Evolutionary conservation across 2,329 filamentous ascomycete species (phyloP).

Genomic region (Cytospora mali): DNA sequence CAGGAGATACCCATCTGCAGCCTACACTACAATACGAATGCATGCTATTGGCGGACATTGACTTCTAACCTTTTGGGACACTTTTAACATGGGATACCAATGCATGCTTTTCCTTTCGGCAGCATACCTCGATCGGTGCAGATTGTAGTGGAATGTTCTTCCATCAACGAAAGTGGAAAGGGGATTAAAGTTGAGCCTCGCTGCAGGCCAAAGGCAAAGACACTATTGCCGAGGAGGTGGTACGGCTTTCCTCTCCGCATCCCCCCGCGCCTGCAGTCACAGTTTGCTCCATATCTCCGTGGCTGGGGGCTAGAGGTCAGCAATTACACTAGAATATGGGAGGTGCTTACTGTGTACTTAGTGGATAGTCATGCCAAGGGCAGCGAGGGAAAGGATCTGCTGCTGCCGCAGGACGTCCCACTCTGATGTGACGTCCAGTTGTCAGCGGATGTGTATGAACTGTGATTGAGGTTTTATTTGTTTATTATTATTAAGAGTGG

Average conservation of each 20-base stretch:
- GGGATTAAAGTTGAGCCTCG: conserved; percentile 25
- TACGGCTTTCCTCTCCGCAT: conserved; percentile 9
- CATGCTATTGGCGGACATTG: not conserved
- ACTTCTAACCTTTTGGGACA: not conserved
- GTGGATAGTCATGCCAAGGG: not conserved
- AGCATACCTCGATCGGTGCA: not conserved
- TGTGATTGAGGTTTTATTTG: not conserved
- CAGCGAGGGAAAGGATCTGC: no score
- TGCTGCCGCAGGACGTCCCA: not conserved
- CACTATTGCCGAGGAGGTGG: conserved; percentile 10
- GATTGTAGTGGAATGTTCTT: not conserved
- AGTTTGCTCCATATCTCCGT: not conserved
- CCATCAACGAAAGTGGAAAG: not conserved
- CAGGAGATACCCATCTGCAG: not conserved
- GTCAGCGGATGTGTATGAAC: not conserved
- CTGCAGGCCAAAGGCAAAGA: not conserved
- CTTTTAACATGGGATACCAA: no score
- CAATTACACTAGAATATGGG: not conserved
- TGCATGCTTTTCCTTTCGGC: no score
- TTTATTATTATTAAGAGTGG: not conserved
- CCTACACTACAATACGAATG: not conserved
- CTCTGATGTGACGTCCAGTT: not conserved
- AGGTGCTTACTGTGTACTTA: not conserved
- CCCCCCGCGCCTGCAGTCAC: conserved; percentile 14
- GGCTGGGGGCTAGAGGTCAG: no score